Evolutionary conservation across 2,329 filamentous ascomycete genomes (phyloP), one percentile per base, ranked within the genome.

Genomic region (Exophiala oligosperma): DNA sequence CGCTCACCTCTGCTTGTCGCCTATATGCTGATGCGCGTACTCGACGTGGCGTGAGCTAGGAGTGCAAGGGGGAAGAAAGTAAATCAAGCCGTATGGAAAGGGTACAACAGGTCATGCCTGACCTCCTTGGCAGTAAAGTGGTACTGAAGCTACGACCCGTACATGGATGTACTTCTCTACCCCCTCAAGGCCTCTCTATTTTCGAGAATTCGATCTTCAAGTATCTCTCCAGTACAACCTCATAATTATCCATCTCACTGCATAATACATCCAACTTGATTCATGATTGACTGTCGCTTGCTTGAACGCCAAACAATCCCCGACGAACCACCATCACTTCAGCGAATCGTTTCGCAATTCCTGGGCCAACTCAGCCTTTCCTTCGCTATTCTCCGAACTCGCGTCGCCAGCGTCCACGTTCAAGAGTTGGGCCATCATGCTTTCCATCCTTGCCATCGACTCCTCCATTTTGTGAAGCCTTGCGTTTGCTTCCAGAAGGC

Each of bases 401-500:
- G 52, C 57, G 44, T 63, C 59, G 7, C 47, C 59, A 14, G 40
- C 40, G 32, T 29, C 46, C 26, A 29, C 46, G 9, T 55, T 52
- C 11, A 63, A 5, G 14, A 66, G 32, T 26, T 64, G 65, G 26
- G 55, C n/a, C 26, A 66, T 29, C 57, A 67, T 57, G 12, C 54
- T 49, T 46, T 67, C 65, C 43, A 67, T 64, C 52, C 61, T 62
- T 14, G 53, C 52, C 54, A 67, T 52, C 11, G 64, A 59, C 21
- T 63, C 54, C 47, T 67, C 65, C 41, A 67, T 57, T 32, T 61
- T 62, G 40, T 64, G 62, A 40, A 67, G 38, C 40, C 65, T 29
- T 17, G 60, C 58, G 43, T 61, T 66, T 4, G 65, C 64, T 41
- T 67, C 65, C 49, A 63, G 52, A 4, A 63, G 37, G 14, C 50